Evolutionary conservation across 805 yeast genomes (phyloP), one percentile per base, ranked within the genome.

Genomic region (fission yeast (Schizosaccharomyces pombe)): DNA sequence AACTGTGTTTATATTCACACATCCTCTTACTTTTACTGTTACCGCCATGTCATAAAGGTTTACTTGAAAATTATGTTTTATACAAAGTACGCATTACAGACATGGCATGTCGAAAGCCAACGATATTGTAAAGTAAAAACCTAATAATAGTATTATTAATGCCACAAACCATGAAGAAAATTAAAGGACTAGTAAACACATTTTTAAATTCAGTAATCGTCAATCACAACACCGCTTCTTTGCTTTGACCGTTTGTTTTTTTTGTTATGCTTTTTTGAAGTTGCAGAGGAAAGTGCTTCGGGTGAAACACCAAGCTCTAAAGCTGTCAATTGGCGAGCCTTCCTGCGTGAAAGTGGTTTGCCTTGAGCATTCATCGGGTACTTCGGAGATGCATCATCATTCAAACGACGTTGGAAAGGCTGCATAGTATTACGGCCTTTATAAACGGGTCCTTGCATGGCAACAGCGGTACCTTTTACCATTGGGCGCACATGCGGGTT

Each of bases 221-320:
- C 30, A 6, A 43, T 6, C 12, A 26, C 49, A 11, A 19, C 26
- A 14, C 52, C 26, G n/a, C 55, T 57, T 49, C 63, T 66, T 52
- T 71, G 64, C 19, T 62, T 58, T 64, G 71, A 75, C 62, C 74
- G 77, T 68, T 82, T 82, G 64, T 82, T 82, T 67, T 80, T 82
- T 71, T 86, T 86, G 64, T 75, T 75, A 63, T 81, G 85, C 63
- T 77, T 79, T 70, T 77, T 49, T 19, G 53, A 49, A 30, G 34
- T 16, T 14, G 30, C 49, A 26, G 49, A 28, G 24, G 22, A 9
- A 16, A 49, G 24, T 16, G 24, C 24, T 9, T 51, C 52, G 29
- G 55, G 40, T 16, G 32, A 26, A 51, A 34, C 54, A 4, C 52
- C 55, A 5, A 49, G 12, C 14, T 49, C 55, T 14, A 16, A 11